Conservation (phyloP, 257 asterid species). For the Hygrophila difformis region DNA sequence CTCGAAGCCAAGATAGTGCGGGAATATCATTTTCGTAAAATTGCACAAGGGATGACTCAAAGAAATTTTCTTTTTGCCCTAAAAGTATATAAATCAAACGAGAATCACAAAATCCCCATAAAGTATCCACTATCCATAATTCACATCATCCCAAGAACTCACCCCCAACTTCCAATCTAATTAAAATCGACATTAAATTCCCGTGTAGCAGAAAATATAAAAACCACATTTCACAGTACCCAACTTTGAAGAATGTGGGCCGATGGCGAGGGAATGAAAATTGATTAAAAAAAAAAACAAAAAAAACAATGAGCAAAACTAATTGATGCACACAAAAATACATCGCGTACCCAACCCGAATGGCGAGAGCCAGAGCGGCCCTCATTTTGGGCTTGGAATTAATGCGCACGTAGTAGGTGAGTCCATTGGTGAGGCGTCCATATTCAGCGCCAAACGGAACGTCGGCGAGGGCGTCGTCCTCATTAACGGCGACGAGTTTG, state of each 20-base stretch:
- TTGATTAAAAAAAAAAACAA: background rate
- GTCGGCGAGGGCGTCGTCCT: conserved; percentile 58
- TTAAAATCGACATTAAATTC: no score
- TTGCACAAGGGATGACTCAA: no score
- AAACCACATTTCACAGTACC: no score
- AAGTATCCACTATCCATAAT: no score
- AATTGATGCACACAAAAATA: background rate
- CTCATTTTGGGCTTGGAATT: conserved; percentile 93
- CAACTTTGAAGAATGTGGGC: no score
- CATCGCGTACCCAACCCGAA: conserved; percentile 73
- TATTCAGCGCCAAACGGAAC: conserved; percentile 67
- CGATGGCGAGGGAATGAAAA: no score
- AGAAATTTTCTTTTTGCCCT: background rate
- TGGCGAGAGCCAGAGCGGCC: conserved; percentile 90
- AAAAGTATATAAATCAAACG: no score
- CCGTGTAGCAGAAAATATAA: no score
- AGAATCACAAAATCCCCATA: no score
- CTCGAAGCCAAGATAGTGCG: background rate
- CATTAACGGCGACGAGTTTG: conserved; percentile 61
- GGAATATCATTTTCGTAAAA: no score
- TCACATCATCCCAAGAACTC: no score
- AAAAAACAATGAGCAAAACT: background rate
- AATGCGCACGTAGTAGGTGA: conserved; percentile 79
- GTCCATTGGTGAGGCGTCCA: conserved; percentile 81
- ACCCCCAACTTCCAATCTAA: no score